Percentiles rank a stretch among this genome's conserved stretches.
These are phyloP conservation scores for Castanea mollissima DNA, from an alignment of 306 rosid genomes.

Conservation along the genomic window DNA sequence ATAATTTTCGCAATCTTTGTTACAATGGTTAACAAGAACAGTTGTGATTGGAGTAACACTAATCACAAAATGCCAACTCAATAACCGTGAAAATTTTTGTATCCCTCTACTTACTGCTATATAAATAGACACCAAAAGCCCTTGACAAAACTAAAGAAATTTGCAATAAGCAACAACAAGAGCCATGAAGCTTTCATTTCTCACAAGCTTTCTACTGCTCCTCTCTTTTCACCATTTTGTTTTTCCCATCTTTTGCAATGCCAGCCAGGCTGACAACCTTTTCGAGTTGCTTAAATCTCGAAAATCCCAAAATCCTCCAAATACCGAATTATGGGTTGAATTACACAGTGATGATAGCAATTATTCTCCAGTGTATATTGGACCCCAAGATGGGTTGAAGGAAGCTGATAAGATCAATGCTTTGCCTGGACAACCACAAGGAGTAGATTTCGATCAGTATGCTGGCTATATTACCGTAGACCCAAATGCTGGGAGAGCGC, in stretches of 20 bases:
- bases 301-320: slow-evolving; percentile 20
- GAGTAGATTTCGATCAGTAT: slow-evolving; percentile 55
- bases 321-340: slow-evolving; percentile 14
- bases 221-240: slow-evolving; percentile 8
- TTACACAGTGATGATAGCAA: slow-evolving; percentile 3
- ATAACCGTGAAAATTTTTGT: no score
- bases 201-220: not conserved
- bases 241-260: slow-evolving; percentile 22
- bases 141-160: not conserved
- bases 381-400: slow-evolving; percentile 28
- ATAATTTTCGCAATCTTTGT: no score
- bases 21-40: no score
- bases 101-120: not conserved
- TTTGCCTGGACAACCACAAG: slow-evolving; percentile 59
- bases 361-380: not conserved
- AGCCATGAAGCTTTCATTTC: not conserved
- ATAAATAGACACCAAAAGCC: not conserved
- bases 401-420: slow-evolving; percentile 39
- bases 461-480: slow-evolving; percentile 58
- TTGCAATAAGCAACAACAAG: not conserved
- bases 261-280: slow-evolving; percentile 39
- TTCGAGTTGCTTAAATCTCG: slow-evolving; percentile 28
- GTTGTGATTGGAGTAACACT: no score
- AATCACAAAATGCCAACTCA: no score
- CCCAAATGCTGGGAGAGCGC: slow-evolving; percentile 35